Base-by-base conservation (phyloP, 352 stramenopile species). In the Plasmopara muralis region DNA sequence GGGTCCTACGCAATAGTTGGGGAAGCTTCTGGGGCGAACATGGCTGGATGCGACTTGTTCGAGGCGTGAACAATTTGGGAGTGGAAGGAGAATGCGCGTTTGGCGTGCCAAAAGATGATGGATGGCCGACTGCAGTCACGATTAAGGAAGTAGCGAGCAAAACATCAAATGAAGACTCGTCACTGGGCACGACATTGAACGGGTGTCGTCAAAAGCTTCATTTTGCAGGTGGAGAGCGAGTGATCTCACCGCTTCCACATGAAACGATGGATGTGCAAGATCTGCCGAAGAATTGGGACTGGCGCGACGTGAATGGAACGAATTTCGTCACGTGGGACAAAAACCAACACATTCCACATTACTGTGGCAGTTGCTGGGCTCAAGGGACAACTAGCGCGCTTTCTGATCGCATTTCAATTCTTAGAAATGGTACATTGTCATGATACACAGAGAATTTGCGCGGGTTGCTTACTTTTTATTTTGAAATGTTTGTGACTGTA, bases 281-380 rank as follows among this genome's bases (percentile, higher is more conserved):
- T n/a, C 57, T 98, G 8, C 96, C 96, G 4, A 89, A 95, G 53
- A 59, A 46, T 14, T 98, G 97, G 77, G 89, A 95, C 66, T 98
- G 95, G 94, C 84, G 89, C 42, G 88, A 98, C 60, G 70, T 98
- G 1, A 77, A 97, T 57, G 95, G 95, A 43, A 89, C 80, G 57
- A 96, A 87, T 69, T 98, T 94, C 64, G 78, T 98, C 15, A 99
- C 95, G n/a, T 97, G 94, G 77, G 92, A 95, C 66, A 95, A 98
- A 61, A 99, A 99, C 74, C 97, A 99, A 67, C 97, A 99, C 70
- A 97, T 99, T 51, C 96, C 96, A 25, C 65, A 84, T 41, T 96
- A 96, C 67, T 96, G 89, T 47, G 86, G 87, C n/a, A 95, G 82
- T 42, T 97, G 87, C 72, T 97, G 89, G 89, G 87, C 88, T 0